These are phyloP conservation scores for Chernovozyma sophiae-reginae DNA, from an alignment of 1,139 yeast species.

Conservation along the genomic window DNA sequence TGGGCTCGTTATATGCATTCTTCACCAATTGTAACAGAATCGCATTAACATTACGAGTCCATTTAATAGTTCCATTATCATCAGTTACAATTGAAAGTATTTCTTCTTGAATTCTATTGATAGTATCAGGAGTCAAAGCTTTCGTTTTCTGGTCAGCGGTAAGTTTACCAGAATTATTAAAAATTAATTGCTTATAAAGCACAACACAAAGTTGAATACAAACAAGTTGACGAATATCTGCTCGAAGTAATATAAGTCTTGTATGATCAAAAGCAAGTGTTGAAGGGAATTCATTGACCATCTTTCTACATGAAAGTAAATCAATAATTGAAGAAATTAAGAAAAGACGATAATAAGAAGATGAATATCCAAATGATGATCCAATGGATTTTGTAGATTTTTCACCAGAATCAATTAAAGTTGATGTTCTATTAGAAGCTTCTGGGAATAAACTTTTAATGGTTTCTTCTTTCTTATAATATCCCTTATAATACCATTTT, in stretches of 20 bases:
- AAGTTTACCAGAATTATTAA: conserved; percentile 27
- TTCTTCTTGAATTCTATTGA: conserved; percentile 47
- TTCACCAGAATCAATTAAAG: not conserved
- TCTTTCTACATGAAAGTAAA: conserved; percentile 69
- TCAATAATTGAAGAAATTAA: conserved; percentile 52
- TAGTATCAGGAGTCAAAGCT: conserved; percentile 24
- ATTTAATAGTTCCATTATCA: conserved; percentile 80
- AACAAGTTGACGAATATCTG: conserved; percentile 81
- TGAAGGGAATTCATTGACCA: conserved; percentile 81
- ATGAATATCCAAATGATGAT: not conserved
- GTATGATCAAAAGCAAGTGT: conserved; percentile 87
- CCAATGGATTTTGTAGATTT: not conserved
- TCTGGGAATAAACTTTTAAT: conserved; percentile 2
- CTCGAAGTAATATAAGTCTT: conserved; percentile 69
- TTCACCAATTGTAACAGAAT: conserved; percentile 70
- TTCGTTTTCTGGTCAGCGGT: conserved; percentile 12
- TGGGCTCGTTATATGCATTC: conserved; percentile 16
- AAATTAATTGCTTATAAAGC: conserved; percentile 64
- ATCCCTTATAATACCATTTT: conserved; percentile 61
- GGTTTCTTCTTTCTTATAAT: conserved; percentile 13
- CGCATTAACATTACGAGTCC: conserved; percentile 80
- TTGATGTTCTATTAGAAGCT: not conserved
- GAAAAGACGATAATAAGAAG: conserved; percentile 13
- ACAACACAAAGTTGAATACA: conserved; percentile 74
- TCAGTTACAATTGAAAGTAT: conserved; percentile 79